A percentile compares a stretch with the other conserved stretches of the same genome.
phyloP scores from a whole-genome alignment of 331 rosid species.

The Stylosanthes scabra region DNA sequence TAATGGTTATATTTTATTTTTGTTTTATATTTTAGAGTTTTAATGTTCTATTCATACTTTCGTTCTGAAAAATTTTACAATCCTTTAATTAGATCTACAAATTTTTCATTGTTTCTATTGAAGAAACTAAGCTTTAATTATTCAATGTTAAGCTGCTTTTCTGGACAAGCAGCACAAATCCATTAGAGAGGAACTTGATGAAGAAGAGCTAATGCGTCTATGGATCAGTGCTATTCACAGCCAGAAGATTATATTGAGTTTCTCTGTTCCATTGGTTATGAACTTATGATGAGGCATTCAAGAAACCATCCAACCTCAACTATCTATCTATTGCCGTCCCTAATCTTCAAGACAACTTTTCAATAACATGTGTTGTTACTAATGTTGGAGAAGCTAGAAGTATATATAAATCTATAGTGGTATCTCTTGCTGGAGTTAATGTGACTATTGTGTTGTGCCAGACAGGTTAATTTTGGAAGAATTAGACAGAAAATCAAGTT shows the following conservation, averaged over 20 bases:
- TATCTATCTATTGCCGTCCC: conserved; percentile 79
- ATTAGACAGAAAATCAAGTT: conserved; percentile 64
- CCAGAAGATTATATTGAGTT: conserved; percentile 62
- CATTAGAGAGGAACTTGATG: conserved; percentile 64
- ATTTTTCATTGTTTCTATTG: background rate
- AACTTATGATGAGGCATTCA: conserved; percentile 60
- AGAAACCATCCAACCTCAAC: conserved; percentile 64
- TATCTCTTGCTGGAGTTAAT: conserved; percentile 65
- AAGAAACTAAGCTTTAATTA: conserved; percentile 41
- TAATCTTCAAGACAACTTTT: conserved; percentile 54
- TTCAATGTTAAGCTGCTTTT: conserved; percentile 64
- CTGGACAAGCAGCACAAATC: conserved; percentile 64
- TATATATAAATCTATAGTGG: conserved; percentile 54
- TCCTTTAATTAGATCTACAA: too few relatives aligned
- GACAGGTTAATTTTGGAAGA: conserved; percentile 56
- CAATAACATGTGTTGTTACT: conserved; percentile 70
- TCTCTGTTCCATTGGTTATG: conserved; percentile 79
- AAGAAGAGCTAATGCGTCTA: conserved; percentile 68
- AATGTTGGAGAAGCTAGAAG: conserved; percentile 70
- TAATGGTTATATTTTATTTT: too few relatives aligned
- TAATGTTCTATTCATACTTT: too few relatives aligned
- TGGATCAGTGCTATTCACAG: conserved; percentile 72
- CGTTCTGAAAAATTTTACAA: too few relatives aligned
- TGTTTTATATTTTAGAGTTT: too few relatives aligned
- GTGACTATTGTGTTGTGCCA: conserved; percentile 74